Percentiles rank a stretch among this genome's conserved stretches.
phyloP scores from a whole-genome alignment of 345 rosid species.

The Carallia pectinifolia region DNA sequence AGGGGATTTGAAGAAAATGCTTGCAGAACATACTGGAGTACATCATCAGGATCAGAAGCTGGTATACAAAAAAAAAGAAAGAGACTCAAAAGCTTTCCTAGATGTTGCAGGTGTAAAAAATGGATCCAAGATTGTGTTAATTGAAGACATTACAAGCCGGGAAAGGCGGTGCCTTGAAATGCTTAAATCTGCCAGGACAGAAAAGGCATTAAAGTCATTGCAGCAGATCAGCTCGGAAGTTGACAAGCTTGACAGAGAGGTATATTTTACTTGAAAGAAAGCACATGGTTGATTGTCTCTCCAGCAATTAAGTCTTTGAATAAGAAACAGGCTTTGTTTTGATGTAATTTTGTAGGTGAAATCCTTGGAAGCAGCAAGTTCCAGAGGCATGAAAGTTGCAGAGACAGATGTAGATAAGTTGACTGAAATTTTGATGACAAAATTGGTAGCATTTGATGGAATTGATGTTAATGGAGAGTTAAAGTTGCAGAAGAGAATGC shows the following conservation, averaged over 20 bases:
- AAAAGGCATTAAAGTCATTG: slow-evolving; percentile 20
- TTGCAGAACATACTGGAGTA: slow-evolving; percentile 23
- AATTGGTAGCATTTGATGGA: slow-evolving; percentile 26
- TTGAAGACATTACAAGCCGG: slow-evolving; percentile 26
- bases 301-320: background rate
- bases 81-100: slow-evolving; percentile 26
- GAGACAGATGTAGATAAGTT: slow-evolving; percentile 16
- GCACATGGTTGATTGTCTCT: background rate
- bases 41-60: slow-evolving; percentile 31
- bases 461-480: slow-evolving; percentile 18
- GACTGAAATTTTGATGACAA: slow-evolving; percentile 24
- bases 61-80: slow-evolving; percentile 31
- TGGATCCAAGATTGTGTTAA: slow-evolving; percentile 26
- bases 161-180: slow-evolving; percentile 30
- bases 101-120: slow-evolving; percentile 26
- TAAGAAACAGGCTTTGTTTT: background rate
- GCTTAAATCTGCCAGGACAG: slow-evolving; percentile 25
- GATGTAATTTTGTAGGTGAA: slow-evolving; percentile 16
- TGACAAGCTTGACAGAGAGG: slow-evolving; percentile 19
- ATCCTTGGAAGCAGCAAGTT: slow-evolving; percentile 14
- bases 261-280: background rate
- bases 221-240: slow-evolving; percentile 23
- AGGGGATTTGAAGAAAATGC: slow-evolving; percentile 34
- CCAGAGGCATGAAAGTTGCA: slow-evolving; percentile 13
- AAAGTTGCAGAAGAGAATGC: slow-evolving; percentile 22